Conservation (phyloP, 2,329 filamentous ascomycete species). For the Penicillium sp. region DNA sequence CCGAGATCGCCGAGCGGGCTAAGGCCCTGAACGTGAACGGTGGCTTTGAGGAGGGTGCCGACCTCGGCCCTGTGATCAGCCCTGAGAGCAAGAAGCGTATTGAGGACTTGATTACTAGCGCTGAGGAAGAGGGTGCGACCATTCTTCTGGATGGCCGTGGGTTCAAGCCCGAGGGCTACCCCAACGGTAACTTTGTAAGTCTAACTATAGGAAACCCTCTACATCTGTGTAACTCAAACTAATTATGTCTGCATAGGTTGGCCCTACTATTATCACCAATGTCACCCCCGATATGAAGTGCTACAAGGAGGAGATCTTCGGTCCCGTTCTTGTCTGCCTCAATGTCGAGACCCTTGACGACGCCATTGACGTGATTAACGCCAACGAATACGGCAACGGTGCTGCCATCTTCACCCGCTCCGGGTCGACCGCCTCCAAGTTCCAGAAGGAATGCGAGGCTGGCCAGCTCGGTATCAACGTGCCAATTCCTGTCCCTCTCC, state of each 20-base stretch:
- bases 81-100: conserved; percentile 57
- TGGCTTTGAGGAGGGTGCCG: conserved; percentile 54
- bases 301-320: conserved; percentile 60
- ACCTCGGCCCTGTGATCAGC: conserved; percentile 58
- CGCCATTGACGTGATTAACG: conserved; percentile 56
- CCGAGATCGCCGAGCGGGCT: conserved; percentile 54
- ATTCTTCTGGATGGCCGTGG: conserved; percentile 56
- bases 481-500: conserved; percentile 54
- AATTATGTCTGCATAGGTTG: conserved; percentile 38
- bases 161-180: conserved; percentile 54
- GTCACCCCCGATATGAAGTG: conserved; percentile 58
- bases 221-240: background rate
- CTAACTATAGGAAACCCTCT: background rate
- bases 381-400: conserved; percentile 60
- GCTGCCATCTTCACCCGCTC: conserved; percentile 58
- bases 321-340: conserved; percentile 56
- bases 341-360: conserved; percentile 54
- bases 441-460: conserved; percentile 59
- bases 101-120: conserved; percentile 52
- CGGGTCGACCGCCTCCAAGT: conserved; percentile 52
- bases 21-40: conserved; percentile 54
- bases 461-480: conserved; percentile 61
- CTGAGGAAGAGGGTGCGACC: conserved; percentile 56
- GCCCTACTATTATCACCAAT: conserved; percentile 57
- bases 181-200: conserved; percentile 58